Percentiles rank a stretch among this genome's conserved stretches.
Evolutionary conservation across 2,329 filamentous ascomycete species (phyloP).

Genomic region (Exophiala oligosperma): DNA sequence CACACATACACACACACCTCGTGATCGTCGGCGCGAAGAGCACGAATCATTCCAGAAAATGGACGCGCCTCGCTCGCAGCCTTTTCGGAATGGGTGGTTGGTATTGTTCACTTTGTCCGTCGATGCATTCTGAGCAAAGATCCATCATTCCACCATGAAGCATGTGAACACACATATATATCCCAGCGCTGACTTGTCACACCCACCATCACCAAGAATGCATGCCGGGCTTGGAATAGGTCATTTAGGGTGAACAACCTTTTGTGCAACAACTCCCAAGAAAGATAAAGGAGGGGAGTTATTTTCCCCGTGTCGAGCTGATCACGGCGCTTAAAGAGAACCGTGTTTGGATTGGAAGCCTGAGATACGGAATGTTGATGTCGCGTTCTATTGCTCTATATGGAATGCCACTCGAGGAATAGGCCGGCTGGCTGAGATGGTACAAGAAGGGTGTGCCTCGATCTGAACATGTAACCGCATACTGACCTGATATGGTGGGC

Average conservation of each 20-base stretch:
- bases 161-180: neutral
- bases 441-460: no score
- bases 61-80: neutral
- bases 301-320: neutral
- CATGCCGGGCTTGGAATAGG: conserved; percentile 6
- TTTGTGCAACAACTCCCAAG: neutral
- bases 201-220: conserved; percentile 13
- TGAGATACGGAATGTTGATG: neutral
- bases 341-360: neutral
- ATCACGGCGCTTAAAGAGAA: neutral
- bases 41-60: conserved; percentile 3
- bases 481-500: no score
- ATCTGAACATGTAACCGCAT: no score
- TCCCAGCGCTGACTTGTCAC: conserved; percentile 1
- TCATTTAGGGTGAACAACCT: conserved; percentile 2
- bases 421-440: no score
- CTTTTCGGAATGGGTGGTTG: neutral
- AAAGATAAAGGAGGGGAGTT: neutral
- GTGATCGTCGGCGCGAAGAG: conserved; percentile 2
- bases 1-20: no score
- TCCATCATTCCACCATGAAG: neutral
- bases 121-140: neutral
- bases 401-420: no score
- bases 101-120: no score
- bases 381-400: neutral